Conservation (phyloP, 2,329 filamentous ascomycete species). For the Chaetothyriales sp. region DNA sequence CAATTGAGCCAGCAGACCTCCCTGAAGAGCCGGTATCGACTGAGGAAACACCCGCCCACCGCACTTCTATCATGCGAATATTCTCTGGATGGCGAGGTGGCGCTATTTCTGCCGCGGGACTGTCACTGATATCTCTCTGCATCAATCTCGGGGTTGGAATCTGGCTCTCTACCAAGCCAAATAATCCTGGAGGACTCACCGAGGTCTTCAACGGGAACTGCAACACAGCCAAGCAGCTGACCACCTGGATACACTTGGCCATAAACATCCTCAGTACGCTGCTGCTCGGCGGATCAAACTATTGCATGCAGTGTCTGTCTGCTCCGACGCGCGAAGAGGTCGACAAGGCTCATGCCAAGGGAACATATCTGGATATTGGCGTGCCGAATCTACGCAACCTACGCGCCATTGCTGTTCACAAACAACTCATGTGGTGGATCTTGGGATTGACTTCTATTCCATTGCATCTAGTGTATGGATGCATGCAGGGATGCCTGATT, state of each 20-base stretch:
- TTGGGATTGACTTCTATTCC: slow-evolving; percentile 16
- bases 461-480: slow-evolving; percentile 17
- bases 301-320: slow-evolving; percentile 22
- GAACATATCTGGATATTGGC: slow-evolving; percentile 19
- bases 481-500: not conserved
- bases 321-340: slow-evolving; percentile 21
- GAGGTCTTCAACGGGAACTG: slow-evolving; percentile 8
- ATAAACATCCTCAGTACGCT: slow-evolving; percentile 24
- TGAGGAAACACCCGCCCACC: too few species aligned
- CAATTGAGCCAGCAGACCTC: too few species aligned
- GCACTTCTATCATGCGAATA: too few species aligned
- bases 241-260: slow-evolving; percentile 18
- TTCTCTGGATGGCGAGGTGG: slow-evolving; percentile 12
- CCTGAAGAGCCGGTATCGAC: too few species aligned
- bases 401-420: slow-evolving; percentile 4
- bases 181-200: not conserved
- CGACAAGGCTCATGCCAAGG: slow-evolving; percentile 19
- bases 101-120: slow-evolving; percentile 5
- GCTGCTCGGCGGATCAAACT: slow-evolving; percentile 21
- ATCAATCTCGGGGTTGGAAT: slow-evolving; percentile 9
- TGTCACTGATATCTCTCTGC: slow-evolving; percentile 9
- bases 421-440: slow-evolving; percentile 13
- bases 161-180: slow-evolving; percentile 5
- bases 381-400: slow-evolving; percentile 20
- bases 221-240: not conserved